Percentiles rank a stretch among this genome's conserved stretches.
Evolutionary conservation across 2,329 filamentous ascomycete genomes (phyloP).

Genomic region (Talaromyces sp.): DNA sequence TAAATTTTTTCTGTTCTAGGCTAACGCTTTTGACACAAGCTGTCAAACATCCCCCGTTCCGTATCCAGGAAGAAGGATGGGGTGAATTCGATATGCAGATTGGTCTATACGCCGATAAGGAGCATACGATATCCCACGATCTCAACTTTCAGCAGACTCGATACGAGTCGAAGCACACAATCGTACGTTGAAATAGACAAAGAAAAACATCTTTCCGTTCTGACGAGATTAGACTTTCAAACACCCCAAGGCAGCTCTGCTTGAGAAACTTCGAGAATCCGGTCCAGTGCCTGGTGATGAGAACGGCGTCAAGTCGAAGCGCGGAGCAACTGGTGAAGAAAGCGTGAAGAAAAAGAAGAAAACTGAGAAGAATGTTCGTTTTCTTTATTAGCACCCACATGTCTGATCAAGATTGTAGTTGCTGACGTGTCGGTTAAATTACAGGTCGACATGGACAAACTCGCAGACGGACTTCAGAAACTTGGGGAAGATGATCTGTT

Average conservation of each 20-base stretch:
- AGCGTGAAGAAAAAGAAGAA: slow-evolving; percentile 73
- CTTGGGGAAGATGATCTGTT: slow-evolving; percentile 88
- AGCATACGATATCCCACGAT: slow-evolving; percentile 76
- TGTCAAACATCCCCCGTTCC: slow-evolving; percentile 80
- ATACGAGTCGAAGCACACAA: slow-evolving; percentile 76
- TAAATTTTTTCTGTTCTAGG: not conserved
- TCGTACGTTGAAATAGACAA: slow-evolving; percentile 48
- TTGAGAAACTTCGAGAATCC: slow-evolving; percentile 73
- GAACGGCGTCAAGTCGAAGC: slow-evolving; percentile 60
- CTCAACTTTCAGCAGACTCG: slow-evolving; percentile 78
- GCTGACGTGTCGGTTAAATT: too few species aligned
- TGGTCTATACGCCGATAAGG: slow-evolving; percentile 80
- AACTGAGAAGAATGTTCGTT: slow-evolving; percentile 53
- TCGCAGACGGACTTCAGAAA: slow-evolving; percentile 85
- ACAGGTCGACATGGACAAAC: slow-evolving; percentile 85
- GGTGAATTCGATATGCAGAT: slow-evolving; percentile 97
- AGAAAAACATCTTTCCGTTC: not conserved
- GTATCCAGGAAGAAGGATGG: slow-evolving; percentile 91
- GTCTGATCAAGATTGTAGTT: not conserved
- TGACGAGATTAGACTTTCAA: slow-evolving; percentile 61
- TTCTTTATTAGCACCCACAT: not conserved
- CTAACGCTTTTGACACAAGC: slow-evolving; percentile 45
- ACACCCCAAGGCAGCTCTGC: slow-evolving; percentile 83
- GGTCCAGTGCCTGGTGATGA: slow-evolving; percentile 74
- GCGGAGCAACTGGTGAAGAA: slow-evolving; percentile 50